These are phyloP conservation scores for Nemophila menziesii DNA, from an alignment of 257 asterid genomes.

Conservation along the genomic window DNA sequence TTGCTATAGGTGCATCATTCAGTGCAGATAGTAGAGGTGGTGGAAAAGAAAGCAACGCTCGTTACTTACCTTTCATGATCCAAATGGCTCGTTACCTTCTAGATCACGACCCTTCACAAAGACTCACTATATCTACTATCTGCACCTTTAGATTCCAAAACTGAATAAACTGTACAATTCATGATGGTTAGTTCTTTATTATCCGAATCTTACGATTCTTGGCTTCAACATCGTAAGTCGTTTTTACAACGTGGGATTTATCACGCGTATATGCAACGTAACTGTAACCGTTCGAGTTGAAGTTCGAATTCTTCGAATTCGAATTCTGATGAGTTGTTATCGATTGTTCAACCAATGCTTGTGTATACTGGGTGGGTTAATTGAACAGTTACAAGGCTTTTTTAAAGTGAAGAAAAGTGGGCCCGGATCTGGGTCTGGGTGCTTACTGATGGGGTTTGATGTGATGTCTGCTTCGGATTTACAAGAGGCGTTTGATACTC, in stretches of 20 bases:
- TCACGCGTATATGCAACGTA: slow-evolving; percentile 83
- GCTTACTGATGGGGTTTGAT: slow-evolving; percentile 75
- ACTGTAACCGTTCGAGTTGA: slow-evolving; percentile 42
- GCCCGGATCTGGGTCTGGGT: slow-evolving; percentile 15
- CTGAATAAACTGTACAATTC: slow-evolving; percentile 93
- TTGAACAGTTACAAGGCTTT: slow-evolving; percentile 80
- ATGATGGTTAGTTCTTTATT: slow-evolving; percentile 97
- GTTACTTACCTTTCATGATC: slow-evolving; percentile 74
- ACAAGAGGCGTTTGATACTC: slow-evolving; percentile 83
- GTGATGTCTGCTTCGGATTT: slow-evolving; percentile 57
- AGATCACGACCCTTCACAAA: slow-evolving; percentile 77
- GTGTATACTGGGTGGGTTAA: slow-evolving; percentile 84
- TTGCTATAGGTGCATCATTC: slow-evolving; percentile 92
- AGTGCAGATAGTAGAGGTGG: slow-evolving; percentile 89
- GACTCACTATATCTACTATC: slow-evolving; percentile 51
- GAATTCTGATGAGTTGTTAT: slow-evolving; percentile 49
- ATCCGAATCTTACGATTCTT: slow-evolving; percentile 79
- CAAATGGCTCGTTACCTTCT: slow-evolving; percentile 91
- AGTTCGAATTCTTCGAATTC: slow-evolving; percentile 33
- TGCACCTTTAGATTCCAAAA: slow-evolving; percentile 47
- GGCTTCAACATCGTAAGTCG: slow-evolving; percentile 74
- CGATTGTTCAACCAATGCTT: slow-evolving; percentile 81
- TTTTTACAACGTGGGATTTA: slow-evolving; percentile 83
- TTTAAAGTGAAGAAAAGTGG: slow-evolving; percentile 48
- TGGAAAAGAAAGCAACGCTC: slow-evolving; percentile 91